Evolutionary conservation across 2,329 filamentous ascomycete species (phyloP).

Genomic region (Diaporthe citri): DNA sequence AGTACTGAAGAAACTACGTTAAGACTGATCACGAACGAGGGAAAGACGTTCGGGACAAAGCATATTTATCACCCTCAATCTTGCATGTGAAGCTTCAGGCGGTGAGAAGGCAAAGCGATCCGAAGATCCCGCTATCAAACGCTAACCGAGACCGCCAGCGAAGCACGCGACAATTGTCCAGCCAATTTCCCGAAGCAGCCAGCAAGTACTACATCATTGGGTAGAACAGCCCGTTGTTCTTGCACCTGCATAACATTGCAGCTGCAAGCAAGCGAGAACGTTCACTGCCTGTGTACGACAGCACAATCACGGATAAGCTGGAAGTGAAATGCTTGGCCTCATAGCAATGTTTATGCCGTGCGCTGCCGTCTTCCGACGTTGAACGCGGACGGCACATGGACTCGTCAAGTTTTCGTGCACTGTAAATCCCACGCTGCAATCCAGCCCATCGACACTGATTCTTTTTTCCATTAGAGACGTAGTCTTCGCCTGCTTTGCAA

Average conservation of each 20-base stretch:
- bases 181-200: slow-evolving; percentile 30
- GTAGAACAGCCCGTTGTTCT: neutral
- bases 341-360: neutral
- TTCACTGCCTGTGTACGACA: neutral
- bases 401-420: neutral
- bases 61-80: slow-evolving; percentile 4
- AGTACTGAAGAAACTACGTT: neutral
- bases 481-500: neutral
- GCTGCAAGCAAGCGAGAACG: slow-evolving; percentile 7
- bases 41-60: neutral
- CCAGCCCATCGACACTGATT: neutral
- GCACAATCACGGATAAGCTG: neutral
- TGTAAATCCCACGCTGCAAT: neutral
- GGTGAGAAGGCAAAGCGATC: slow-evolving; percentile 27
- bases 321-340: neutral
- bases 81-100: slow-evolving; percentile 23
- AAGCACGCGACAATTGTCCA: slow-evolving; percentile 3
- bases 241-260: slow-evolving; percentile 3
- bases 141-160: slow-evolving; percentile 30
- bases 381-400: neutral
- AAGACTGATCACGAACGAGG: neutral
- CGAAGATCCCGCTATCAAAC: slow-evolving; percentile 35
- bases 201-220: neutral
- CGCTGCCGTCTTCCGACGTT: slow-evolving; percentile 11
- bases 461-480: neutral